phyloP scores from a whole-genome alignment of 2,329 filamentous ascomycete species.

The Diaporthe velutina region DNA sequence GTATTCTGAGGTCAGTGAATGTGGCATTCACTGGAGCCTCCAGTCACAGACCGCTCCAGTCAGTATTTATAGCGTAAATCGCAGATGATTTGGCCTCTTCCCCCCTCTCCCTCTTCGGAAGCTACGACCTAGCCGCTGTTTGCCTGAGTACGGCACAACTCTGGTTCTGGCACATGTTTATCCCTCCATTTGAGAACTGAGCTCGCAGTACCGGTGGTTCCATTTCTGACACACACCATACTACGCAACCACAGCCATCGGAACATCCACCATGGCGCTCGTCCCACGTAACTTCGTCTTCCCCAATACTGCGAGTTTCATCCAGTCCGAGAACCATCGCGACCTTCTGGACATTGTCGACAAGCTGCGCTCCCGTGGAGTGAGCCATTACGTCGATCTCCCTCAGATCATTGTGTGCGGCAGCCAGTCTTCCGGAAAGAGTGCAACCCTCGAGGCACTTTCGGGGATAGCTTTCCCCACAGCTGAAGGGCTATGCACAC shows the following conservation, averaged over 20 bases:
- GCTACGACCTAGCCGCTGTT: too few species aligned
- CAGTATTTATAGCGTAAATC: background rate
- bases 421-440: conserved; percentile 68
- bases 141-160: too few species aligned
- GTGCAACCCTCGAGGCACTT: conserved; percentile 68
- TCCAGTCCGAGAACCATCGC: conserved; percentile 47
- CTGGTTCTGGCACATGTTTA: too few species aligned
- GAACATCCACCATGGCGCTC: background rate
- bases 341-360: conserved; percentile 50
- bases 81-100: too few species aligned
- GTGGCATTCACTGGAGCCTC: background rate
- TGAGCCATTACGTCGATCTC: conserved; percentile 49
- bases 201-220: too few species aligned
- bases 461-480: conserved; percentile 71
- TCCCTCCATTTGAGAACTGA: too few species aligned
- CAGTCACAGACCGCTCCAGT: background rate
- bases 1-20: background rate
- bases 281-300: background rate
- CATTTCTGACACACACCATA: too few species aligned
- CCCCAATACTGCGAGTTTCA: conserved; percentile 46
- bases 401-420: conserved; percentile 63
- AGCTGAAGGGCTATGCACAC: conserved; percentile 70
- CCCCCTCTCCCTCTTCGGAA: too few species aligned
- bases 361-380: conserved; percentile 47
- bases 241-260: background rate